A percentile compares a stretch with the other conserved stretches of the same genome.
These are phyloP conservation scores for Acanthochlamys bracteata DNA, from an alignment of 106 monocot genomes.

Conservation along the genomic window DNA sequence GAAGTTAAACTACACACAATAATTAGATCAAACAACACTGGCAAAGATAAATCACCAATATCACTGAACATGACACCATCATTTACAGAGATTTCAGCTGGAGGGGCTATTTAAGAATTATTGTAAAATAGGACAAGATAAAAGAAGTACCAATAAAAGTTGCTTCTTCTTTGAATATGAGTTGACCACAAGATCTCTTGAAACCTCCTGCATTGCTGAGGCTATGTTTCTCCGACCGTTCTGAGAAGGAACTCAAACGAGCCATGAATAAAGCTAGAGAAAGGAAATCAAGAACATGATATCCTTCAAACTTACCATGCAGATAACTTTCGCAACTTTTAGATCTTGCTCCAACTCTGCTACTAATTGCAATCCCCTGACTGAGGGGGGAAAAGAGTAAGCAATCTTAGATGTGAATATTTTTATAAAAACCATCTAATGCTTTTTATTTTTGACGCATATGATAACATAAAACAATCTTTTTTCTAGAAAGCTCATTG, in stretches of 20 bases:
- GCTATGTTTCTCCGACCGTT: constrained; percentile 87
- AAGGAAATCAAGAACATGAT: background rate
- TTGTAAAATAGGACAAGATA: no score
- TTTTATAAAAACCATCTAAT: no score
- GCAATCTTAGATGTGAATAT: no score
- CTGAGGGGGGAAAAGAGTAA: constrained; percentile 25
- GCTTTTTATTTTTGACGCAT: no score
- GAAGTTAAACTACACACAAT: background rate
- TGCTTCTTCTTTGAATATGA: constrained; percentile 84
- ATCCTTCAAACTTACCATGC: constrained; percentile 62
- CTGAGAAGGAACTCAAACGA: constrained; percentile 20
- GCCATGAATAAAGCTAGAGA: background rate
- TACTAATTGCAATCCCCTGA: constrained; percentile 96
- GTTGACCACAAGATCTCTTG: constrained; percentile 93
- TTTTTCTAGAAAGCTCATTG: no score
- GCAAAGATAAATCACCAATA: background rate
- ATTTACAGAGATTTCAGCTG: no score
- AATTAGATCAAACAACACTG: background rate
- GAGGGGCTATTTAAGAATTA: no score
- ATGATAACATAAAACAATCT: no score
- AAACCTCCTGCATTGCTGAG: constrained; percentile 87
- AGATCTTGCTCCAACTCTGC: constrained; percentile 92
- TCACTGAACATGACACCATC: background rate
- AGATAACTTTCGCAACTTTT: constrained; percentile 97
- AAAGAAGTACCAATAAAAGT: constrained; percentile 59